phyloP scores from a whole-genome alignment of 768 basidiomycete genomes.

The Cyclocybe cylindracea region DNA sequence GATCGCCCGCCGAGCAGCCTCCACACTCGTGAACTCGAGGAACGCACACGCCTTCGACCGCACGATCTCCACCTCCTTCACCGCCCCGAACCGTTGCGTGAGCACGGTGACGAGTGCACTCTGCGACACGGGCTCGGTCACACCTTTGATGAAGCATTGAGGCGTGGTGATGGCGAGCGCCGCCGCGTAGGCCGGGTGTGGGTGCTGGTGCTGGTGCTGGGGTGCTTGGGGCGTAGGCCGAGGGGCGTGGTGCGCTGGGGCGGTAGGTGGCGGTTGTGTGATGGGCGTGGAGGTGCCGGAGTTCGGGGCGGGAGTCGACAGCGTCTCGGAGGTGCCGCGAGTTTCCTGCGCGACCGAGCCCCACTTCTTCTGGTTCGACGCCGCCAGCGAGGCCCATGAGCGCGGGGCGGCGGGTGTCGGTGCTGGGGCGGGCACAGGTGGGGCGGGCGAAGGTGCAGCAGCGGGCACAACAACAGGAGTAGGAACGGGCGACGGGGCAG shows the following conservation, averaged over 20 bases:
- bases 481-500: conserved; percentile 33
- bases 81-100: conserved; percentile 67
- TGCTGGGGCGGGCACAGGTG: too few species aligned
- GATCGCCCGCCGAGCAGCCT: conserved; percentile 87
- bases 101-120: conserved; percentile 51
- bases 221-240: conserved; percentile 27
- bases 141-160: conserved; percentile 94
- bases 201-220: conserved; percentile 21
- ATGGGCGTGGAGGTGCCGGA: conserved; percentile 37
- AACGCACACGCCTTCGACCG: conserved; percentile 91
- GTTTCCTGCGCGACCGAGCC: conserved; percentile 79
- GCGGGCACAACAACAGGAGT: conserved; percentile 28
- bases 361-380: conserved; percentile 82
- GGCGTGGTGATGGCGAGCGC: conserved; percentile 66
- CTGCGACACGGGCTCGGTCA: conserved; percentile 64
- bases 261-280: conserved; percentile 24
- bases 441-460: conserved; percentile 35
- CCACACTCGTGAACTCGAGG: conserved; percentile 81
- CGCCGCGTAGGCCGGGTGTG: conserved; percentile 52
- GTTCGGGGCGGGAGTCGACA: conserved; percentile 38
- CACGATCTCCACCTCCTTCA: conserved; percentile 90
- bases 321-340: conserved; percentile 70
- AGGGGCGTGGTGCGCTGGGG: conserved; percentile 21
- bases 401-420: conserved; percentile 57
- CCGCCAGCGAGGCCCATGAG: conserved; percentile 93